Base-by-base conservation (phyloP, 225 moss, liverwort and hornwort species). In the Pseudoscleropodium purum region DNA sequence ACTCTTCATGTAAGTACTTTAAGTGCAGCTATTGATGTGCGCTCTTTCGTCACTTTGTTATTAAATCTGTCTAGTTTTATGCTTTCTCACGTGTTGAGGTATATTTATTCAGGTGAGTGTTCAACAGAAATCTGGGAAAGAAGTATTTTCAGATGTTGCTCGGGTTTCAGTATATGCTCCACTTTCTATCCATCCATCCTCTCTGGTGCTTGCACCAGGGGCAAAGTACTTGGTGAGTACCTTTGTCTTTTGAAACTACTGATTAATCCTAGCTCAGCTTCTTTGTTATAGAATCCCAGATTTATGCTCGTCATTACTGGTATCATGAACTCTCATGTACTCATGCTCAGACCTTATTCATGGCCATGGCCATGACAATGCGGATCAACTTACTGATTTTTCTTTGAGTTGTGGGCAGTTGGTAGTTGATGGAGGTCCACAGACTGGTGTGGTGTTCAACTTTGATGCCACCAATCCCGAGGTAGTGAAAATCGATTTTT, bases 91-190 rank as follows among this genome's bases (percentile, higher is more conserved):
- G 59, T 89, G 66, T 82, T 89, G 84, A 85, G 49, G 62, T 84
- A 66, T 37, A 80, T 67, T 63, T 88, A 57, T 93, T 70, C 94
- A 96, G 96, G 96, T 96, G 77, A 95, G 96, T 68, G 93, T 98
- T 60, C 92, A 92, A 87, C 96, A 95, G 87, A 93, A 92, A 85
- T 94, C 87, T 81, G 98, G 95, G 75, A 96, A 96, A 93, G 96
- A 98, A 89, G 91, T 98, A 72, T 88, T 96, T n/a, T 96, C 97
- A 89, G 98, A 98, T 68, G 95, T 93, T 90, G 96, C 93, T 45
- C 92, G 94, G 86, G 88, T 98, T 75, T 92, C 95, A 67, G 97
- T 98, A 31, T 97, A 96, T 92, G 96, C 98, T 92, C 98, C 97
- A 63, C 96, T 98, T 88, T 97, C 96, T 85, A 95, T 98, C 75